phyloP scores from a whole-genome alignment of 2,329 filamentous ascomycete genomes.

The Mollisiaceae sp. region DNA sequence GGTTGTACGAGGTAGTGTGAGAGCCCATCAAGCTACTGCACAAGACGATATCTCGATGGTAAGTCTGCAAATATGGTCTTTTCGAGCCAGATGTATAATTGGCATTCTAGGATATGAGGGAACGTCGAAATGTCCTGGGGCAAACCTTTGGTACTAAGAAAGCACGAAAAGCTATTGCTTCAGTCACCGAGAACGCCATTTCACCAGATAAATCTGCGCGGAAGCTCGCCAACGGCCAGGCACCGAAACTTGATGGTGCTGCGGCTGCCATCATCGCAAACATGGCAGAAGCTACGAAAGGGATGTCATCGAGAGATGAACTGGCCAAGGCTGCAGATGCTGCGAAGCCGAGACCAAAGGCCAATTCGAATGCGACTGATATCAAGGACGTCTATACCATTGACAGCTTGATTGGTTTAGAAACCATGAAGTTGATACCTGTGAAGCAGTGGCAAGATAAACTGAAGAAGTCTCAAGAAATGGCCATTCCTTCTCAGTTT shows the following conservation, averaged over 20 bases:
- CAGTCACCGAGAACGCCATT: conserved; percentile 75
- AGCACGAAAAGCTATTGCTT: conserved; percentile 76
- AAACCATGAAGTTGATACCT: conserved; percentile 69
- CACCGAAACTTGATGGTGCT: conserved; percentile 59
- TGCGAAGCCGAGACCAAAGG: conserved; percentile 73
- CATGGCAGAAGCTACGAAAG: conserved; percentile 64
- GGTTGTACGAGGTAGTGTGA: conserved; percentile 61
- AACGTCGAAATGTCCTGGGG: conserved; percentile 72
- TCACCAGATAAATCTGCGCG: conserved; percentile 44
- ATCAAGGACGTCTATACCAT: conserved; percentile 76
- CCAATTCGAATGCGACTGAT: conserved; percentile 69
- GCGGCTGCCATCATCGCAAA: conserved; percentile 65
- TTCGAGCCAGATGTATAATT: conserved; percentile 20
- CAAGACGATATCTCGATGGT: conserved; percentile 50
- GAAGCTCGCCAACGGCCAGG: conserved; percentile 44
- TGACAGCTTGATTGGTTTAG: conserved; percentile 67
- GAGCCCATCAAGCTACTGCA: conserved; percentile 57
- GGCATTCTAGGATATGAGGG: conserved; percentile 56
- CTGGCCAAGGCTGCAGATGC: conserved; percentile 68
- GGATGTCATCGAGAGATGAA: conserved; percentile 70
- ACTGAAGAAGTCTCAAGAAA: conserved; percentile 60
- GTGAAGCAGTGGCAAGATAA: conserved; percentile 77
- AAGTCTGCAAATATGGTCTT: conserved; percentile 9
- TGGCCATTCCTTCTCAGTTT: conserved; percentile 64
- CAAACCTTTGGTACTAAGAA: conserved; percentile 86